A percentile compares a stretch with the other conserved stretches of the same genome.
phyloP scores from a whole-genome alignment of 805 yeast genomes.

The Candida dendrica region DNA sequence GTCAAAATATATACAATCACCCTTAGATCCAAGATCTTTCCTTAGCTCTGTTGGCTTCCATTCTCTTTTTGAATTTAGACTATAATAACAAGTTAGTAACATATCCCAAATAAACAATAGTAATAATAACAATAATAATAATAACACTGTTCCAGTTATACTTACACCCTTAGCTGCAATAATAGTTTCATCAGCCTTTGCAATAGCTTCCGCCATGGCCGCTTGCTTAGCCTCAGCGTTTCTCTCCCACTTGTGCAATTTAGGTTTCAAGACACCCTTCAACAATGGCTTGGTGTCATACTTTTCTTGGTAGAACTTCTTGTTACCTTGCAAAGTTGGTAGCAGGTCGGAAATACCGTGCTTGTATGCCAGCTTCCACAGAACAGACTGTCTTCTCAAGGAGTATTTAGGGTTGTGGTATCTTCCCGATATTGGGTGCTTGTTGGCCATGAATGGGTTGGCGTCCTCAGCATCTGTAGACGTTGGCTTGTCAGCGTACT shows the following conservation, averaged over 20 bases:
- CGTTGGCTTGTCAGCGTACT: conserved; percentile 60
- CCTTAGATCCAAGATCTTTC: not conserved
- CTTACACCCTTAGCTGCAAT: conserved; percentile 31
- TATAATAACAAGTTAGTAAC: not conserved
- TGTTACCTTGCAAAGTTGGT: conserved; percentile 44
- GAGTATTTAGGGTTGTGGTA: conserved; percentile 77
- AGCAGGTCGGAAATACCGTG: conserved; percentile 74
- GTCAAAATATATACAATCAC: not conserved
- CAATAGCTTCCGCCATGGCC: conserved; percentile 60
- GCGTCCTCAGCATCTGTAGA: conserved; percentile 60
- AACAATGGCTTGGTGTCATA: conserved; percentile 60
- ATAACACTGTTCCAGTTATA: too few species aligned
- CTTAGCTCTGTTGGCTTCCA: not conserved
- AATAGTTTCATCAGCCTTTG: conserved; percentile 59
- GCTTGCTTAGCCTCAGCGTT: conserved; percentile 49
- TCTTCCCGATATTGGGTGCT: conserved; percentile 71
- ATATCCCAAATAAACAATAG: too few species aligned
- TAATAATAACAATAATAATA: too few species aligned
- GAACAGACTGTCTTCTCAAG: conserved; percentile 72
- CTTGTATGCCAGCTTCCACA: conserved; percentile 74
- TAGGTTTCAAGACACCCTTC: conserved; percentile 72
- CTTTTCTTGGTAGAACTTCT: conserved; percentile 74
- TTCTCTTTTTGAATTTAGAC: not conserved
- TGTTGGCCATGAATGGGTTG: conserved; percentile 84
- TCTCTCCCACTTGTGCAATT: conserved; percentile 78